phyloP scores from a whole-genome alignment of 2,329 filamentous ascomycete species.

The Coniochaeta sp. region DNA sequence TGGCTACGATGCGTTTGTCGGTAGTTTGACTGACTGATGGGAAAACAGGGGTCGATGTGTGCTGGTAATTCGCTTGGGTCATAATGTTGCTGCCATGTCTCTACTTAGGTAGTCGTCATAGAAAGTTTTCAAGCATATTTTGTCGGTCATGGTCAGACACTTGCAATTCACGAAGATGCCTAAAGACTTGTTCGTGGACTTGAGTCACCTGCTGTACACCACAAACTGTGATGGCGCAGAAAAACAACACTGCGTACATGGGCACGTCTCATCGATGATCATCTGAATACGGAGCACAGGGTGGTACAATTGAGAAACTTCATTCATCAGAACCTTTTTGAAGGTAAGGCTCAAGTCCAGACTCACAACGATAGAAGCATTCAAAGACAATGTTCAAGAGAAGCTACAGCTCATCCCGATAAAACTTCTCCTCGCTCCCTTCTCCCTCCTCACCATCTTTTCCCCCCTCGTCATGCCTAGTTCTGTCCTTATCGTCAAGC shows the following conservation, averaged over 20 bases:
- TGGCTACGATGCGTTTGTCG: background rate
- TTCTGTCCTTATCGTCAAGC: slow-evolving; percentile 7
- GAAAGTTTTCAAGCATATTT: background rate
- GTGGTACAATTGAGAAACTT: background rate
- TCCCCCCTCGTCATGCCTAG: slow-evolving; percentile 5
- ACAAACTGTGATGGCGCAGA: background rate
- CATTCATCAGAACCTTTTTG: background rate
- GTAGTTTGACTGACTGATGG: slow-evolving; percentile 1
- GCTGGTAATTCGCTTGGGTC: background rate
- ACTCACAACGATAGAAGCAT: background rate
- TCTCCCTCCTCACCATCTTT: slow-evolving; percentile 16
- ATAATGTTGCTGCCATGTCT: background rate
- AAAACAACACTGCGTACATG: no score
- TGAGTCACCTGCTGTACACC: background rate
- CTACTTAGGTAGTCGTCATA: background rate
- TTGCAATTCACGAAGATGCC: background rate
- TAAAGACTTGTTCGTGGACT: no score
- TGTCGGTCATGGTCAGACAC: background rate
- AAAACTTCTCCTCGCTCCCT: slow-evolving; percentile 36
- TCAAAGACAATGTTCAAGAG: slow-evolving; percentile 7
- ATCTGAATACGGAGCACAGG: background rate
- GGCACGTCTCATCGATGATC: no score
- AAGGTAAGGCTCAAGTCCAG: background rate
- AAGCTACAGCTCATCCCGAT: slow-evolving; percentile 41
- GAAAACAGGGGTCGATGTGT: background rate